These are phyloP conservation scores for Parastagonospora nodorum DNA, from an alignment of 2,329 filamentous ascomycete genomes.

Conservation along the genomic window DNA sequence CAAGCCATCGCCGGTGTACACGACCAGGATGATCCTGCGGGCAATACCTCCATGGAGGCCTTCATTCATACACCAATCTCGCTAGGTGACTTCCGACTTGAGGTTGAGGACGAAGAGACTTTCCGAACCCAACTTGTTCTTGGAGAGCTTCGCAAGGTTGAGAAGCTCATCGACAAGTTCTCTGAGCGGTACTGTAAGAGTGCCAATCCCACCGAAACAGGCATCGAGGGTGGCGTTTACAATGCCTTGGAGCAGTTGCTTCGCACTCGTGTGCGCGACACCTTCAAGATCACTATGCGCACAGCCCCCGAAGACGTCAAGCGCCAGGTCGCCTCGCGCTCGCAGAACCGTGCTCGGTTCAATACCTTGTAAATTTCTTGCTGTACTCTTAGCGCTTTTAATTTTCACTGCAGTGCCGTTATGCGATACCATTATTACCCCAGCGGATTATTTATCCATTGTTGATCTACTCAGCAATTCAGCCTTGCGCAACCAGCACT, in stretches of 20 bases:
- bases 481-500: background rate
- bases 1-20: constrained; percentile 39
- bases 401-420: constrained; percentile 2
- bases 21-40: constrained; percentile 16
- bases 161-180: constrained; percentile 47
- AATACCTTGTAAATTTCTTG: constrained; percentile 31
- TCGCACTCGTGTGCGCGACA: constrained; percentile 42
- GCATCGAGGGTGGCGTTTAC: constrained; percentile 39
- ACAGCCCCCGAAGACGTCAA: constrained; percentile 42
- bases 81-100: constrained; percentile 26
- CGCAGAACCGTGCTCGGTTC: constrained; percentile 33
- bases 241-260: constrained; percentile 37
- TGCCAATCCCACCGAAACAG: constrained; percentile 24
- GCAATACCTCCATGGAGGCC: constrained; percentile 34
- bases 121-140: constrained; percentile 41
- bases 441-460: constrained; percentile 7
- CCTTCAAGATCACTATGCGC: constrained; percentile 45
- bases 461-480: background rate
- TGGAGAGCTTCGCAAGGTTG: constrained; percentile 40
- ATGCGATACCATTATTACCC: constrained; percentile 7
- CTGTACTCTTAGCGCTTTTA: constrained; percentile 7
- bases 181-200: constrained; percentile 41
- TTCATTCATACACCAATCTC: constrained; percentile 35
- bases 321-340: constrained; percentile 37
- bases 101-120: constrained; percentile 37